Conservation (phyloP, 1,139 yeast species). For the Candida dubliniensis region DNA sequence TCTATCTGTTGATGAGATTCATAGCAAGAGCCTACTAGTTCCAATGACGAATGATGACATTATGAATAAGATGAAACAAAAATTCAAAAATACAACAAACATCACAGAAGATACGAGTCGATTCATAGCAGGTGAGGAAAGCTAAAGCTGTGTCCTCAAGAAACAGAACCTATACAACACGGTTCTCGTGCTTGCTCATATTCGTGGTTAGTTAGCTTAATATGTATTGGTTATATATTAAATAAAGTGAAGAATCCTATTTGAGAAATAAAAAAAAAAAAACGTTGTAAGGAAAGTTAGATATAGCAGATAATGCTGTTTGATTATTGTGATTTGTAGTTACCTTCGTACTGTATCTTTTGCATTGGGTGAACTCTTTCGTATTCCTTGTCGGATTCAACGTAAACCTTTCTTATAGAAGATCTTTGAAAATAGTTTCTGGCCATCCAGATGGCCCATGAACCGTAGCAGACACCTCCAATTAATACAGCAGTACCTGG, state of each 20-base stretch:
- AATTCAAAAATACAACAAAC: conserved; percentile 21
- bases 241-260: no score
- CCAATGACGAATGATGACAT: conserved; percentile 25
- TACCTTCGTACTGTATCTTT: conserved; percentile 16
- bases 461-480: conserved; percentile 38
- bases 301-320: background rate
- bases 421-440: conserved; percentile 33
- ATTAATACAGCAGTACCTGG: conserved; percentile 32
- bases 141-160: conserved; percentile 17
- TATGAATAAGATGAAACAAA: conserved; percentile 27
- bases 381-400: conserved; percentile 30
- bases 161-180: background rate
- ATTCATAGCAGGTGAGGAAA: conserved; percentile 27
- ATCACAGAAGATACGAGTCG: conserved; percentile 27
- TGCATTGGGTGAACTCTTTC: conserved; percentile 28
- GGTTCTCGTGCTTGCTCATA: no score
- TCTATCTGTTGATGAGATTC: conserved; percentile 26
- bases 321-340: conserved; percentile 4
- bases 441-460: conserved; percentile 39
- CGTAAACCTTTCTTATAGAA: conserved; percentile 31
- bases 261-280: background rate
- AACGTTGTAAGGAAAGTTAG: background rate
- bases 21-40: conserved; percentile 23
- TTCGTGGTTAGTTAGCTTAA: background rate
- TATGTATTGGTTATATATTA: background rate